These are phyloP conservation scores for Nigrograna mackinnonii DNA, from an alignment of 2,329 filamentous ascomycete genomes.

Conservation along the genomic window DNA sequence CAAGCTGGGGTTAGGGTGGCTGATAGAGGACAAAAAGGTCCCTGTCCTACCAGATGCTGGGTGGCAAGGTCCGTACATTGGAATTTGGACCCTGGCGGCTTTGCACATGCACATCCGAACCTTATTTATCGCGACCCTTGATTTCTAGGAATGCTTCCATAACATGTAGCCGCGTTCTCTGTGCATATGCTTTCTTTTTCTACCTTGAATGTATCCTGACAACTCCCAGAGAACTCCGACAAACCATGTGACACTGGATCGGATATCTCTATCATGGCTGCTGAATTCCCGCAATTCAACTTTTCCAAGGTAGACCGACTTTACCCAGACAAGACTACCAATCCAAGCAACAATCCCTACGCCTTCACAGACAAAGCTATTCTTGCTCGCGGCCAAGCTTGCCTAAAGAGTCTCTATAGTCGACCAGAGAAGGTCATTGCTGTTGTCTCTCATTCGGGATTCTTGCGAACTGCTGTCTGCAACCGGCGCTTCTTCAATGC, in stretches of 20 bases:
- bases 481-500: constrained; percentile 59
- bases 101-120: too few relatives aligned
- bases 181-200: too few relatives aligned
- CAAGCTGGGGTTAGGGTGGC: constrained; percentile 59
- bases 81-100: too few relatives aligned
- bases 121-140: too few relatives aligned
- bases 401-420: constrained; percentile 54
- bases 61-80: constrained; percentile 64
- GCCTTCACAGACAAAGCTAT: constrained; percentile 58
- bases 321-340: constrained; percentile 65
- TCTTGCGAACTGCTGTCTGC: constrained; percentile 61
- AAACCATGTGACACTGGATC: constrained; percentile 66
- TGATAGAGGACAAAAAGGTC: constrained; percentile 53
- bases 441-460: constrained; percentile 68
- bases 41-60: constrained; percentile 61
- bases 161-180: too few relatives aligned
- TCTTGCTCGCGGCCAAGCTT: constrained; percentile 57
- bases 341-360: constrained; percentile 47
- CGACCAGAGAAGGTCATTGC: constrained; percentile 65
- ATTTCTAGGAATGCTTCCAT: too few relatives aligned
- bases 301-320: constrained; percentile 61
- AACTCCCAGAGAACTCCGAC: constrained; percentile 44
- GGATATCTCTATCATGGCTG: constrained; percentile 45
- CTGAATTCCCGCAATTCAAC: constrained; percentile 60
- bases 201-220: too few relatives aligned